A percentile compares a stretch with the other conserved stretches of the same genome.
These are phyloP conservation scores for Sphaerulina populicola DNA, from an alignment of 2,329 filamentous ascomycete genomes.

Conservation along the genomic window DNA sequence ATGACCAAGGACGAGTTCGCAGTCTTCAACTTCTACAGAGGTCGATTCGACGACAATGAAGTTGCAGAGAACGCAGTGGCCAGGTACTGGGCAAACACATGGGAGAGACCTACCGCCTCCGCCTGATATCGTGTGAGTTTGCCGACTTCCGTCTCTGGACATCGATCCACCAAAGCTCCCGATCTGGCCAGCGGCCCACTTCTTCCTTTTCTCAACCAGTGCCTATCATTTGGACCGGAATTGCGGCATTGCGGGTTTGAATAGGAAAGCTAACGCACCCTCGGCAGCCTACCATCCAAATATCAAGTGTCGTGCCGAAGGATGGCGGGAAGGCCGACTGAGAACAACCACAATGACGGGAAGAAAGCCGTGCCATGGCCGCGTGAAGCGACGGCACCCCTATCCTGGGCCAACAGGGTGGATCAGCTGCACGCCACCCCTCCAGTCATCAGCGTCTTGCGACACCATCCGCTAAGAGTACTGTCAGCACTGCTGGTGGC, in stretches of 20 bases:
- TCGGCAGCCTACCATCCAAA: conserved; percentile 8
- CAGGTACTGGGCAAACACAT: conserved; percentile 48
- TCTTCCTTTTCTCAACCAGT: not conserved
- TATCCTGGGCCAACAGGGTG: conserved; percentile 13
- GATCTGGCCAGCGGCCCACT: not conserved
- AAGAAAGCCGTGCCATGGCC: conserved; percentile 5
- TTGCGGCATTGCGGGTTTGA: not conserved
- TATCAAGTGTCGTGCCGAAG: conserved; percentile 5
- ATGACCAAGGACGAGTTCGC: conserved; percentile 71
- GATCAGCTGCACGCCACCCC: conserved; percentile 10
- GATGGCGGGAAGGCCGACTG: conserved; percentile 8
- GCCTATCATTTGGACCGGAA: not conserved
- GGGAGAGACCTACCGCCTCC: conserved; percentile 10
- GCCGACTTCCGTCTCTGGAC: conserved; percentile 7
- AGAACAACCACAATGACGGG: conserved; percentile 10
- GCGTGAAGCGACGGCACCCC: conserved; percentile 5
- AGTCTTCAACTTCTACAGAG: conserved; percentile 76
- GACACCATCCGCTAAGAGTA: conserved; percentile 1
- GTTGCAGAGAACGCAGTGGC: conserved; percentile 47
- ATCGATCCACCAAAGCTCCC: not conserved
- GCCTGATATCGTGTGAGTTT: conserved; percentile 7
- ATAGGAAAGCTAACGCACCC: conserved; percentile 10
- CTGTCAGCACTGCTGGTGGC: conserved; percentile 11
- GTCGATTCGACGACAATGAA: conserved; percentile 51
- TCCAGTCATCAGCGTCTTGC: conserved; percentile 2